Percentiles rank a stretch among this genome's conserved stretches.
These are phyloP conservation scores for Dendrobium huoshanense DNA, from an alignment of 106 monocot genomes.

Conservation along the genomic window DNA sequence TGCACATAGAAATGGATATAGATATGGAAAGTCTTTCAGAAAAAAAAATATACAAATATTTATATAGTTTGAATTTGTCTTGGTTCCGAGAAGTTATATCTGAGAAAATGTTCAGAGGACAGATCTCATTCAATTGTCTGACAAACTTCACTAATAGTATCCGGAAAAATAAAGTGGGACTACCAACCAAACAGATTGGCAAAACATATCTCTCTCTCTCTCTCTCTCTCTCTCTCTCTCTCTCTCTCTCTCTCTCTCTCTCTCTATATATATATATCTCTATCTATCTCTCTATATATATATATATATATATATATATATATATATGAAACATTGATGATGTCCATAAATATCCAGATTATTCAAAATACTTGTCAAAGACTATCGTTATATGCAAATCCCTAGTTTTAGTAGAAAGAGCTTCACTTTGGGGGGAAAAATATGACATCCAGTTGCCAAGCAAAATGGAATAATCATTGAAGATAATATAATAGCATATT, in stretches of 20 bases:
- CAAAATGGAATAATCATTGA: background rate
- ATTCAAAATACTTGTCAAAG: background rate
- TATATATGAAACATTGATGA: background rate
- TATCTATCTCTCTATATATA: no score
- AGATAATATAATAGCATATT: background rate
- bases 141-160: background rate
- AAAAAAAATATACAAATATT: no score
- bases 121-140: background rate
- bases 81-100: background rate
- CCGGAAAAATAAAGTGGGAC: background rate
- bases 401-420: background rate
- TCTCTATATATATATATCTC: no score
- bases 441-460: no score
- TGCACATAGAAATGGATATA: background rate
- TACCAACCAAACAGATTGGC: background rate
- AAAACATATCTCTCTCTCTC: background rate
- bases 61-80: background rate
- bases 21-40: background rate
- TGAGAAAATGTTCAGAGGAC: background rate
- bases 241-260: no score
- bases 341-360: background rate
- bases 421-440: background rate
- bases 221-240: no score
- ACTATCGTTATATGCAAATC: background rate
- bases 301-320: background rate